Percentiles rank a stretch among this genome's conserved stretches.
phyloP scores from a whole-genome alignment of 805 yeast species.

The Cyberlindnera subsufficiens region DNA sequence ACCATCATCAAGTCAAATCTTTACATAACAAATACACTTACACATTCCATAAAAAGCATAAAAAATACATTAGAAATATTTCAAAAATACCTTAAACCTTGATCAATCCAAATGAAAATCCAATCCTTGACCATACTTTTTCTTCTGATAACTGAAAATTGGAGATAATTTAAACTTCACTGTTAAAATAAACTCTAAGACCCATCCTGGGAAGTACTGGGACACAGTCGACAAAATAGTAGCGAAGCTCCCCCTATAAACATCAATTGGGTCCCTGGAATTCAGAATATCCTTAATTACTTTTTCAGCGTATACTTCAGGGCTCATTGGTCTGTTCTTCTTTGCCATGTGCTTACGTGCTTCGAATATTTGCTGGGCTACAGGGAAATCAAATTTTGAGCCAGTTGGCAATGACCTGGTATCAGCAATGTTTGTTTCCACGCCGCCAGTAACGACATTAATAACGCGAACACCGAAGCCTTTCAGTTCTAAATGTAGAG shows the following conservation, averaged over 20 bases:
- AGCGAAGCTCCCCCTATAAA: slow-evolving; percentile 51
- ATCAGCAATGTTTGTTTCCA: slow-evolving; percentile 64
- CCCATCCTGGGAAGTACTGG: slow-evolving; percentile 38
- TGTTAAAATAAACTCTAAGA: slow-evolving; percentile 36
- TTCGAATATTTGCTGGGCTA: slow-evolving; percentile 42
- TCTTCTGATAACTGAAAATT: slow-evolving; percentile 26
- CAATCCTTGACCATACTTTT: slow-evolving; percentile 12
- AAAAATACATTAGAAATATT: no score
- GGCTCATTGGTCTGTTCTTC: slow-evolving; percentile 51
- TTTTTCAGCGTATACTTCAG: slow-evolving; percentile 49
- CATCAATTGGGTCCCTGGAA: slow-evolving; percentile 36
- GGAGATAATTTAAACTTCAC: slow-evolving; percentile 35
- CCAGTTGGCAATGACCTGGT: slow-evolving; percentile 49
- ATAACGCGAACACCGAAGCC: slow-evolving; percentile 69
- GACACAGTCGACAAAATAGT: slow-evolving; percentile 29
- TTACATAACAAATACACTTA: no score
- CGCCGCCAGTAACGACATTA: slow-evolving; percentile 73
- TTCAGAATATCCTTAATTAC: slow-evolving; percentile 46
- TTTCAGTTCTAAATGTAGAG: slow-evolving; percentile 58
- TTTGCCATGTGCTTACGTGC: slow-evolving; percentile 54
- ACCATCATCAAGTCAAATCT: no score
- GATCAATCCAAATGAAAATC: slow-evolving; percentile 17
- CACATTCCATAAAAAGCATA: no score
- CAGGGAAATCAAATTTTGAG: slow-evolving; percentile 49
- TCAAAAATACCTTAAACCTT: not conserved